Base-by-base conservation (phyloP, 345 rosid genomes). In the Eucalyptus pauciflora region DNA sequence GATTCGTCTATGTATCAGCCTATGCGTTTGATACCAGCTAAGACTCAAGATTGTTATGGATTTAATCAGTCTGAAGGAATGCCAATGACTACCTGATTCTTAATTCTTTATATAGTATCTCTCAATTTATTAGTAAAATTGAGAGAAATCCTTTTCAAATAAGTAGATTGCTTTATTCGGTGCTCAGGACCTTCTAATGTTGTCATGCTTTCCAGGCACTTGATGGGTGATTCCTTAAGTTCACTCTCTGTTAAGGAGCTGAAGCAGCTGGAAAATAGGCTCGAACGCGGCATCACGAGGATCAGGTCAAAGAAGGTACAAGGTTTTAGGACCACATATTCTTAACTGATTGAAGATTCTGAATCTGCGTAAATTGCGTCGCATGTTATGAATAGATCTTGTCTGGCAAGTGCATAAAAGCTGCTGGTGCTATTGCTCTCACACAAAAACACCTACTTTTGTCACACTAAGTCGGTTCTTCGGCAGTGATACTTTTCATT, bases 251-350 rank as follows among this genome's bases (percentile, higher is more conserved):
- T 97, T 87, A 98, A 98, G 91, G 99, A 98, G 94, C 95, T 98
- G 69, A 98, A 97, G 94, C 99, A 97, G 88, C 94, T 97, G 87
- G 99, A 98, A 93, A 97, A 95, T 69, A 95, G 97, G 93, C 99
- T 98, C 86, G 99, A 98, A 87, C 94, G 98, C 81, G 99, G 99
- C 88, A 96, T 98, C 87, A 94, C 97, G 13, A 92, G 99, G 89
- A 96, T 98, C 91, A 95, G 99, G 91, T 95, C 99, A 83, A 98
- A 98, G 94, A 98, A 98, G 99, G 99, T 98, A 95, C 22, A 48
- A 62, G 48, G n/a, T 52, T 50, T 22, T 33, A 54, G 45, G 24
- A 76, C 83, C 83, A 37, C 46, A 11, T 10, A 7, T 20, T 76
- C 25, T 22, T 71, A 18, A 17, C 10, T 71, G 22, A 33, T 71